phyloP scores from a whole-genome alignment of 495 filamentous ascomycete genomes.

The Trichocladium uniseriatum region DNA sequence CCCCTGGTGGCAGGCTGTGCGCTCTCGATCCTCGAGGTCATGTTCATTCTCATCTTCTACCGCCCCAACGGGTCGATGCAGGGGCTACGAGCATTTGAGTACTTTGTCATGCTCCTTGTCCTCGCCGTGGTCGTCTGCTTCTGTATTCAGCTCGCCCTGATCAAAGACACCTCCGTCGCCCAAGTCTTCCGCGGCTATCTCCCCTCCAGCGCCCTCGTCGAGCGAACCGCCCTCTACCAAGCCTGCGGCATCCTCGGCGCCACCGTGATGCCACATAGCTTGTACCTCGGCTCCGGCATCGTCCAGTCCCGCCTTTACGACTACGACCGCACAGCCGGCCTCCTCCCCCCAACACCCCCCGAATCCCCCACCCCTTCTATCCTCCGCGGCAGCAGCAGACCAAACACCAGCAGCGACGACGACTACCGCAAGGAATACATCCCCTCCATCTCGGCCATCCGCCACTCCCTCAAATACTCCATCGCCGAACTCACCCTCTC shows the following conservation, averaged over 20 bases:
- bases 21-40: constrained; percentile 73
- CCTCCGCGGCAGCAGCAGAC: neutral
- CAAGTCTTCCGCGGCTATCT: constrained; percentile 80
- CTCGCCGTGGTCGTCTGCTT: constrained; percentile 85
- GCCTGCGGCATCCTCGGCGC: constrained; percentile 88
- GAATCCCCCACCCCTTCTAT: constrained; percentile 16
- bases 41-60: constrained; percentile 81
- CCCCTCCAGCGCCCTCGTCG: constrained; percentile 64
- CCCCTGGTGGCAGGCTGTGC: constrained; percentile 83
- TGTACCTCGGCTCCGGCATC: constrained; percentile 83
- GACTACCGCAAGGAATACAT: constrained; percentile 57
- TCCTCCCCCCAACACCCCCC: constrained; percentile 33
- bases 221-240: constrained; percentile 57
- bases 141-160: constrained; percentile 76
- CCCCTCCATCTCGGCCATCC: constrained; percentile 69
- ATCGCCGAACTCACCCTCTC: constrained; percentile 65
- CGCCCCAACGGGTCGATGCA: constrained; percentile 63
- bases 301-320: constrained; percentile 74
- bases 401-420: constrained; percentile 24
- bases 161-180: constrained; percentile 56
- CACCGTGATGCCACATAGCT: constrained; percentile 88
- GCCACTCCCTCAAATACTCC: constrained; percentile 69
- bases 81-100: constrained; percentile 68
- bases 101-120: constrained; percentile 69
- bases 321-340: constrained; percentile 58